Base-by-base conservation (phyloP, 2,329 filamentous ascomycete genomes). In the Domatiomyces globalis region DNA sequence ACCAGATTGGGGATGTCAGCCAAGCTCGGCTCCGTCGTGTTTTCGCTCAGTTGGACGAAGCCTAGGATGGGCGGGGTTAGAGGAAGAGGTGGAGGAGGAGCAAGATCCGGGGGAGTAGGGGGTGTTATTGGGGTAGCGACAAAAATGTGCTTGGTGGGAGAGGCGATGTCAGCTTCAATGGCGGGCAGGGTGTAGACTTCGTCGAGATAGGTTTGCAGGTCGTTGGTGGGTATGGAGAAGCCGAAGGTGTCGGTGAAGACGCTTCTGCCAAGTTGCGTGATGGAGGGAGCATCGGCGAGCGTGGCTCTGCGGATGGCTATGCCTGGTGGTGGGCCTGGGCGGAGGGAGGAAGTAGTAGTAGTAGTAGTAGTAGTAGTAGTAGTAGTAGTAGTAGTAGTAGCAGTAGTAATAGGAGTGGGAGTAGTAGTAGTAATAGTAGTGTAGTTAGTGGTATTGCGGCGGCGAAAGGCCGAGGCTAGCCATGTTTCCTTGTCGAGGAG, bases 241-340 rank as follows among this genome's bases (percentile, higher is more conserved):
- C 54, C 56, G 48, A 54, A 58, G 17, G 53, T 56, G 5, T 53
- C 48, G 7, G 53, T 47, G 33, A 58, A 58, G 19, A 58, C 56
- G 5, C 46, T 51, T 9, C 53, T n/a, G 10, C 56, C 56, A 8
- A 58, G 50, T 5, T 52, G 45, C 10, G 54, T 49, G 25, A 58
- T 58, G 17, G 49, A 50, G 4, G 48, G 20, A 10, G 56, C 56
- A 33, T 58, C 56, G 12, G 43, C 29, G 20, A 55, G 19, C 2
- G 52, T 56, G 5, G 56, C 56, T 9, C 10, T 12, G 27, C 56
- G 46, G 15, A 55, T 42, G 12, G 33, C 4, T 10, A 15, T 15
- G 9, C 33, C 33, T 15, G 12, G 33, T 39, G 33, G 33, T 39
- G 29, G 29, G 8, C 29, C 29, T 33, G 29, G 29, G 33, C 12